Evolutionary conservation across 2,329 filamentous ascomycete species (phyloP), one percentile per base, ranked within the genome.

Genomic region (Stachybotrys echinatus): DNA sequence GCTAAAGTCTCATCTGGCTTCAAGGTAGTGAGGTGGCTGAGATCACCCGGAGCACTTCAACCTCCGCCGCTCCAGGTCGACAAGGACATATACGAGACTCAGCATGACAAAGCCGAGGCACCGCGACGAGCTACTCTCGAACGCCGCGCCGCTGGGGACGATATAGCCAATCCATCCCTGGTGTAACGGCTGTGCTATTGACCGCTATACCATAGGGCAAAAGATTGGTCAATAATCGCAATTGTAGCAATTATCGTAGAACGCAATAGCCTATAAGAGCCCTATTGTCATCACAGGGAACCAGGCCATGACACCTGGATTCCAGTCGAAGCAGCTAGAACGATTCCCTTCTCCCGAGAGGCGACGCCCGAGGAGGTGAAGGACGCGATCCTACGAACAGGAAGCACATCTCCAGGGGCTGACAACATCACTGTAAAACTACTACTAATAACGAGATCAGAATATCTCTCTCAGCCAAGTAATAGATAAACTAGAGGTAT

Each of bases 381-480:
- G 18, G 46, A 48, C 6, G 56, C 53, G n/a, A 52, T 52, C 5
- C 48, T 56, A 23, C 22, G 42, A 4, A 54, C 54, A 3, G 54
- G 56, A 3, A 60, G 56, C 38, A 59, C 51, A 19, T 56, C 55
- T 3, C 58, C 54, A 21, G 54, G 55, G 23, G 46, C 48, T 7
- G 56, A 61, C 37, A 51, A 53, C 14, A 57, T 58, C 37, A 58
- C 52, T 17, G 53, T 57, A 17, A 50, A 54, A 22, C 52, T 58
- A 22, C 51, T 60, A 14, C 43, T n/a, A n/a, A n/a, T n/a, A n/a
- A n/a, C n/a, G n/a, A n/a, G n/a, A n/a, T n/a, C n/a, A n/a, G n/a
- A n/a, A n/a, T n/a, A n/a, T n/a, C n/a, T n/a, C n/a, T n/a, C n/a
- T n/a, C n/a, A n/a, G n/a, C n/a, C n/a, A n/a, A n/a, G n/a, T n/a